Conservation (phyloP, 176 grass and related monocot species). For the Phoenix dactylifera region DNA sequence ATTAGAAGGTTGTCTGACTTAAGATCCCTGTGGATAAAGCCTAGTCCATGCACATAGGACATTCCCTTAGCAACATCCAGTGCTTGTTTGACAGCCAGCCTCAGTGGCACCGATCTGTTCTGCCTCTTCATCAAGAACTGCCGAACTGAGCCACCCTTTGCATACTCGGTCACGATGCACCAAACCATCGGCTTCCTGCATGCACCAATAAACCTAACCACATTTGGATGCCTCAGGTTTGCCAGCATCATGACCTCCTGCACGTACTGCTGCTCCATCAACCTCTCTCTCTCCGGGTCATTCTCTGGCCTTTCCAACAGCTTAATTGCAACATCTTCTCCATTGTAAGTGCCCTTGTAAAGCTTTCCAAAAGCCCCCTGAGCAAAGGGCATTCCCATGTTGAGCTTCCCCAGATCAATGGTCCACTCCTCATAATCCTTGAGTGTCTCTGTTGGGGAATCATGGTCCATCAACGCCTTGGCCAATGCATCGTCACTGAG, state of each 20-base stretch:
- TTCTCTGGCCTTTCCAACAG: slow-evolving; percentile 63
- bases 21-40: slow-evolving; percentile 10
- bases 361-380: slow-evolving; percentile 82
- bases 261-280: slow-evolving; percentile 72
- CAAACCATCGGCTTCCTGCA: slow-evolving; percentile 70
- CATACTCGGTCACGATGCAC: slow-evolving; percentile 79
- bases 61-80: slow-evolving; percentile 69
- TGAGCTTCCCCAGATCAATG: slow-evolving; percentile 60
- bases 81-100: slow-evolving; percentile 61
- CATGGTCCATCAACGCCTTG: slow-evolving; percentile 68
- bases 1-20: too few species aligned
- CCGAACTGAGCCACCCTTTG: slow-evolving; percentile 64
- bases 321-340: slow-evolving; percentile 72
- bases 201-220: slow-evolving; percentile 65
- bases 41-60: slow-evolving; percentile 65
- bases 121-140: slow-evolving; percentile 58
- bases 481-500: slow-evolving; percentile 64
- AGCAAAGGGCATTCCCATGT: slow-evolving; percentile 60
- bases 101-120: slow-evolving; percentile 56
- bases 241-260: slow-evolving; percentile 87
- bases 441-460: slow-evolving; percentile 49
- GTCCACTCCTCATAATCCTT: slow-evolving; percentile 74
- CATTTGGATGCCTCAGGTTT: slow-evolving; percentile 56
- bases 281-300: slow-evolving; percentile 37
- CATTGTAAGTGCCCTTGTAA: slow-evolving; percentile 68